Evolutionary conservation across 495 filamentous ascomycete genomes (phyloP).

Genomic region (Penicillium salamii): DNA sequence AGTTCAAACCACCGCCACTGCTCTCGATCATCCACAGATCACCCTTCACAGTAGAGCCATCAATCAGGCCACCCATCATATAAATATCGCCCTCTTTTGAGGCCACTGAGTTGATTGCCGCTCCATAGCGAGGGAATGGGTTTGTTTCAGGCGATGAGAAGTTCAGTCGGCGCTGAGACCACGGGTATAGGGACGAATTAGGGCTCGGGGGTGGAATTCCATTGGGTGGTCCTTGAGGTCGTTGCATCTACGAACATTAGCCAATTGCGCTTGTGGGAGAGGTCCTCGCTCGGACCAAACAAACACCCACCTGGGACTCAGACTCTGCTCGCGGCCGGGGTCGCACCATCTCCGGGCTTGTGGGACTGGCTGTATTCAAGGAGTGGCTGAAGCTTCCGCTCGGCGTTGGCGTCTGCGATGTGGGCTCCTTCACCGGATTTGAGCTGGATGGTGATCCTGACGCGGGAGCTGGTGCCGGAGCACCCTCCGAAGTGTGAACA

Average conservation of each 20-base stretch:
- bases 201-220: constrained; percentile 41
- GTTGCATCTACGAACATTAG: constrained; percentile 25
- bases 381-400: constrained; percentile 65
- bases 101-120: constrained; percentile 86
- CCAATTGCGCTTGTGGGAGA: no score
- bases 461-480: no score
- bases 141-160: constrained; percentile 79
- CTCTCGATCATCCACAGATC: constrained; percentile 98
- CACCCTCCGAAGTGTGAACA: constrained; percentile 48
- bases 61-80: constrained; percentile 94
- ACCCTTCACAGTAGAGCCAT: constrained; percentile 90
- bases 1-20: constrained; percentile 74
- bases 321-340: constrained; percentile 51
- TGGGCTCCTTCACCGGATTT: constrained; percentile 42
- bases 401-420: constrained; percentile 55
- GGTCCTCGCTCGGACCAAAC: no score
- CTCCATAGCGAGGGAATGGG: constrained; percentile 95
- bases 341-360: constrained; percentile 51
- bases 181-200: constrained; percentile 77
- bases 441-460: constrained; percentile 24
- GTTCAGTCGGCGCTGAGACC: constrained; percentile 86
- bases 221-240: constrained; percentile 32
- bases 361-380: constrained; percentile 51
- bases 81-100: constrained; percentile 98
- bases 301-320: constrained; percentile 46